A percentile compares a stretch with the other conserved stretches of the same genome.
Conservation (phyloP, 805 yeast genomes). For the Wickerhamiella australiensis region DNA sequence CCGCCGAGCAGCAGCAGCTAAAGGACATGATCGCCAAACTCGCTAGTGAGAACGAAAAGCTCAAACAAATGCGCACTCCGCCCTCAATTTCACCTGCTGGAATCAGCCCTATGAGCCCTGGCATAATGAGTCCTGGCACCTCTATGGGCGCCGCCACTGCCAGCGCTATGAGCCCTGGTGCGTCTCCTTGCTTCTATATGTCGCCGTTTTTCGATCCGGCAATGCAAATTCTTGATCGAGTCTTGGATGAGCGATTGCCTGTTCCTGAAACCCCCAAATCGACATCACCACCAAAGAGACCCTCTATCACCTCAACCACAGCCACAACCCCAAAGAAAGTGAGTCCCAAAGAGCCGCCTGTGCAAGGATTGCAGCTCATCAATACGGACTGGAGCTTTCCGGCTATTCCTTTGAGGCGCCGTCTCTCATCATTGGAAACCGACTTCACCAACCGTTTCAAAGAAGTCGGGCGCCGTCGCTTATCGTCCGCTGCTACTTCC, state of each 20-base stretch:
- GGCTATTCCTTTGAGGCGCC: slow-evolving; percentile 22
- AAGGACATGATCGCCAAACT: slow-evolving; percentile 56
- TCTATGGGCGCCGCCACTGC: slow-evolving; percentile 2
- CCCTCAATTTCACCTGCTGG: slow-evolving; percentile 14
- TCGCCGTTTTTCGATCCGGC: slow-evolving; percentile 9
- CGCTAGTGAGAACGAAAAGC: slow-evolving; percentile 49
- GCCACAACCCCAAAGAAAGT: background rate
- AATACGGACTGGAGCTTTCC: slow-evolving; percentile 22
- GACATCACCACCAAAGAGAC: slow-evolving; percentile 5
- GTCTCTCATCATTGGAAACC: slow-evolving; percentile 17
- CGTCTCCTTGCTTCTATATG: slow-evolving; percentile 2
- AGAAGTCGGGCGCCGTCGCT: slow-evolving; percentile 29
- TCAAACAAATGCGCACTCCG: slow-evolving; percentile 13
- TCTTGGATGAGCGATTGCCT: slow-evolving; percentile 28
- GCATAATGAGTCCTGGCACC: background rate
- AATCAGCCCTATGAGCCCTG: slow-evolving; percentile 15
- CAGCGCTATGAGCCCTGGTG: slow-evolving; percentile 22
- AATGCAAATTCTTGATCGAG: slow-evolving; percentile 27
- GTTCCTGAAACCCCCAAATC: slow-evolving; percentile 16
- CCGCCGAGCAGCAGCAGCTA: slow-evolving; percentile 67
- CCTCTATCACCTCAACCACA: background rate
- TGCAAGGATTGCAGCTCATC: slow-evolving; percentile 18
- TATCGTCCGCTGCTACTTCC: slow-evolving; percentile 45
- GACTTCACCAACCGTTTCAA: slow-evolving; percentile 20
- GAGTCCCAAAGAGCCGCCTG: slow-evolving; percentile 12